Base-by-base conservation (phyloP, 768 basidiomycete species). In the Mycena albidolilacea region DNA sequence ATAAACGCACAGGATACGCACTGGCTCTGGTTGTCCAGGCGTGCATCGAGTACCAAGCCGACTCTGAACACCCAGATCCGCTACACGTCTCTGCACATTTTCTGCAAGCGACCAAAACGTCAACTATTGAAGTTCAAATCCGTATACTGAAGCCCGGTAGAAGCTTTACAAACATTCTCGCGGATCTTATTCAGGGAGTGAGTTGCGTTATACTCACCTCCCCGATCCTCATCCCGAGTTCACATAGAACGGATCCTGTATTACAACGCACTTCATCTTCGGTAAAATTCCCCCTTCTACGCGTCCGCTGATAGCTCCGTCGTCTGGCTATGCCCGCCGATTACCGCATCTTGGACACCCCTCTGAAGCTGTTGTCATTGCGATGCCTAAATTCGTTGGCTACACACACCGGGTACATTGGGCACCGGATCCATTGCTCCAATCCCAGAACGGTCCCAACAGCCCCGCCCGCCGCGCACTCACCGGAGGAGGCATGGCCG, bases 41-140 rank as follows among this genome's bases (percentile, higher is more conserved):
- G n/a, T 90, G 88, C 71, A 83, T 89, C 19, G 82, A 85, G 67
- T 80, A 87, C 65, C 91, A 92, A 78, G 80, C 84, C 0, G 70
- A 77, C 1, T 86, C 88, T 14, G 44, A 75, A 17, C 90, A 91
- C 78, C 80, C 77, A 19, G 91, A 92, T 75, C 89, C 89, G 8
- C 81, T 92, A 55, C 88, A 92, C 77, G 79, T 91, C 60, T 90
- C 88, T 21, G 89, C 90, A 3, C 88, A 92, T 76, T 93, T 85
- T 77, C 82, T 92, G 39, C 83, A 84, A 19, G 80, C 88, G 3
- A 85, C 89, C 0, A 78, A 78, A 9, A 70, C 81, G 7, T 81
- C 80, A 6, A 66, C 81, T 5, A 88, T 88, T 73, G 84, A 87
- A 59, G 84, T 92, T 4, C 85, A 81, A 50, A 80, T 92, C 0